A percentile compares a stretch with the other conserved stretches of the same genome.
These are phyloP conservation scores for Golubevia pallescens DNA, from an alignment of 1,284 basidiomycete genomes.

Conservation along the genomic window DNA sequence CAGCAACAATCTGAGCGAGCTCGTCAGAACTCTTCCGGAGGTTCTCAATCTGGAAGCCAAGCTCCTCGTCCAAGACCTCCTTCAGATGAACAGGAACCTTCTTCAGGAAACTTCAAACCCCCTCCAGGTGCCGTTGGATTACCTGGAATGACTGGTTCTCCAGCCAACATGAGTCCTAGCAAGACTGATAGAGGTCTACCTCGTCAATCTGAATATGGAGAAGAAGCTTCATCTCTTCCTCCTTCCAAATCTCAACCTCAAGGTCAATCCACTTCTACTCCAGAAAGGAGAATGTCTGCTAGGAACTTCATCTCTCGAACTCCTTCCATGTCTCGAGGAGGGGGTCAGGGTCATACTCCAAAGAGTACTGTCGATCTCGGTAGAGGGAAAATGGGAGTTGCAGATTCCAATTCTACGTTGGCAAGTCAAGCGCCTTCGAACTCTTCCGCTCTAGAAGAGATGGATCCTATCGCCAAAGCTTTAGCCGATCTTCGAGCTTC, in stretches of 20 bases:
- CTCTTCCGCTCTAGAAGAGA: slow-evolving; percentile 64
- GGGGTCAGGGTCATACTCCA: background rate
- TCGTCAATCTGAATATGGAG: background rate
- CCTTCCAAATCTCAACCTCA: slow-evolving; percentile 11
- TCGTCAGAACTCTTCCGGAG: slow-evolving; percentile 3
- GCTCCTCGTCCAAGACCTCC: background rate
- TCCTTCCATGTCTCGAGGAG: slow-evolving; percentile 20
- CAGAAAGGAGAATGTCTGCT: slow-evolving; percentile 36
- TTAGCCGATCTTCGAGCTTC: slow-evolving; percentile 69
- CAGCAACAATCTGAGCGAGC: background rate
- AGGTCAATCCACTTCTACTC: background rate
- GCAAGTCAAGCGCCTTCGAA: background rate
- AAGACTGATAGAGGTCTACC: background rate
- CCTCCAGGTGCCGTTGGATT: slow-evolving; percentile 20
- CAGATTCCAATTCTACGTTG: background rate
- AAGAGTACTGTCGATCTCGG: background rate
- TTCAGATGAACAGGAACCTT: background rate
- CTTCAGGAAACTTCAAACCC: slow-evolving; percentile 6
- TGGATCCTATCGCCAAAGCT: slow-evolving; percentile 78
- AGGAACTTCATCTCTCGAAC: slow-evolving; percentile 46
- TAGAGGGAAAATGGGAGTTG: background rate
- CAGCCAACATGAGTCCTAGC: background rate
- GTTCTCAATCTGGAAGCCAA: background rate
- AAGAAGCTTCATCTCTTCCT: slow-evolving; percentile 18
- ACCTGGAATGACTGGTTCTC: slow-evolving; percentile 19